Base-by-base conservation (phyloP, 768 basidiomycete genomes). In the Termitomyces sp. region DNA sequence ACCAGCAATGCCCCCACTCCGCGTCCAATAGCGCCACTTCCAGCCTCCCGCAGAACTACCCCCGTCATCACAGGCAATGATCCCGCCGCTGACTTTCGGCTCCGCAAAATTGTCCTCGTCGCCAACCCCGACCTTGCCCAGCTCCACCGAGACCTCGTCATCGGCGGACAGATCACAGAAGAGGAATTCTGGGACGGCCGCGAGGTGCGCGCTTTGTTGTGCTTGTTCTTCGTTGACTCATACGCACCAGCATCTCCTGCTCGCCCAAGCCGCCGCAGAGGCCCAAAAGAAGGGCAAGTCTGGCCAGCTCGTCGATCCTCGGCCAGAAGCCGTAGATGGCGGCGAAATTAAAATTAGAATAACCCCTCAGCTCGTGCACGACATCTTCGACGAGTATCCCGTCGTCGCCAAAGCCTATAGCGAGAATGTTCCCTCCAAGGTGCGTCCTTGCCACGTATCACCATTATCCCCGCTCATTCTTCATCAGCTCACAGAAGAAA, bases 311-410 rank as follows among this genome's bases (percentile, higher is more conserved):
- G 92, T 95, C 20, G 94, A 95, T 67, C 93, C 92, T 6, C 88
- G 92, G 44, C 92, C 92, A 4, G 89, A 92, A 69, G 87, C 92
- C 1, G 85, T 89, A 18, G 91, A 92, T 62, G 84, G 86, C 24
- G 92, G 92, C 18, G 92, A 96, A 74, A 84, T 91, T 70, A 96
- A 92, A 73, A 92, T 95, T 64, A 85, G 89, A 64, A 89, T 96
- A 52, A 96, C 94, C 3, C 91, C 91, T 16, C 92, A 95, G 73
- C 82, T 98, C 49, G 91, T 96, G 38, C 88, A 92, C 67, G 96
- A 98, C 69, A 94, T 98, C 53, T 99, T 99, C 68, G 95, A 98
- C 65, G 96, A 97, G 76, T 98, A 95, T 71, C 96, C 97, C 2
- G 90, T 97, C 36, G 94, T 98, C 13, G 88, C 90, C 44, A 91